Evolutionary conservation across 2,329 filamentous ascomycete genomes (phyloP).

Genomic region (Cyclaneusma minus): DNA sequence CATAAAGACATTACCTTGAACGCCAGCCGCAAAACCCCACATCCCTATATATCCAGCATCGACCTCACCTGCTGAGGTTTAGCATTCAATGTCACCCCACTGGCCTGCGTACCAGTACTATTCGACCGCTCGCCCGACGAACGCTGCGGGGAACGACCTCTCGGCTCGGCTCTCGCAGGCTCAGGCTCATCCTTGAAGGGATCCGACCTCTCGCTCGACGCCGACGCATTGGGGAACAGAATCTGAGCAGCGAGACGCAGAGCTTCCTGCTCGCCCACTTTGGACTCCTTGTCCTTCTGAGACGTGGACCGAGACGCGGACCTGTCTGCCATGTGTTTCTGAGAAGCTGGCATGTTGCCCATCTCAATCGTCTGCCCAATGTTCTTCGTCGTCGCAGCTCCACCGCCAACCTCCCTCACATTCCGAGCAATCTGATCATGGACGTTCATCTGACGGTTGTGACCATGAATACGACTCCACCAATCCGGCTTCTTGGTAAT

Average conservation of each 20-base stretch:
- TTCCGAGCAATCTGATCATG: conserved; percentile 18
- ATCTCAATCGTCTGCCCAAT: conserved; percentile 21
- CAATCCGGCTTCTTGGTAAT: conserved; percentile 45
- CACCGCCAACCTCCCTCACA: conserved; percentile 20
- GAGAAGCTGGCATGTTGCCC: conserved; percentile 16
- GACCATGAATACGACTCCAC: conserved; percentile 35
- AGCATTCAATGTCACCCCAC: conserved; percentile 12
- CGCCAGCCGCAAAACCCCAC: conserved; percentile 1
- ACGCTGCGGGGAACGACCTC: conserved; percentile 3
- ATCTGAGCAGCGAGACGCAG: conserved; percentile 6
- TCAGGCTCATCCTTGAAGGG: conserved; percentile 8
- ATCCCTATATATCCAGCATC: conserved; percentile 24
- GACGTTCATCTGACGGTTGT: conserved; percentile 12
- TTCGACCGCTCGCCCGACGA: conserved; percentile 9
- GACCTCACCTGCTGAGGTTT: conserved; percentile 20
- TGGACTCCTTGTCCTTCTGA: conserved; percentile 3
- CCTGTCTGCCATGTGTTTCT: too few relatives aligned
- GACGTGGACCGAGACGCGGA: conserved; percentile 4
- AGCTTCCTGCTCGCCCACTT: conserved; percentile 1
- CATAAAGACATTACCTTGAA: too few relatives aligned
- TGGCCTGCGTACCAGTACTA: conserved; percentile 13
- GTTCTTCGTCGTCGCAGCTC: conserved; percentile 13
- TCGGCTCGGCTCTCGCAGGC: conserved; percentile 1
- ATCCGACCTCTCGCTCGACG: conserved; percentile 3
- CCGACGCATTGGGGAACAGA: conserved; percentile 6